phyloP scores from a whole-genome alignment of 169 alveolate genomes.

The Perkinsus olseni region DNA sequence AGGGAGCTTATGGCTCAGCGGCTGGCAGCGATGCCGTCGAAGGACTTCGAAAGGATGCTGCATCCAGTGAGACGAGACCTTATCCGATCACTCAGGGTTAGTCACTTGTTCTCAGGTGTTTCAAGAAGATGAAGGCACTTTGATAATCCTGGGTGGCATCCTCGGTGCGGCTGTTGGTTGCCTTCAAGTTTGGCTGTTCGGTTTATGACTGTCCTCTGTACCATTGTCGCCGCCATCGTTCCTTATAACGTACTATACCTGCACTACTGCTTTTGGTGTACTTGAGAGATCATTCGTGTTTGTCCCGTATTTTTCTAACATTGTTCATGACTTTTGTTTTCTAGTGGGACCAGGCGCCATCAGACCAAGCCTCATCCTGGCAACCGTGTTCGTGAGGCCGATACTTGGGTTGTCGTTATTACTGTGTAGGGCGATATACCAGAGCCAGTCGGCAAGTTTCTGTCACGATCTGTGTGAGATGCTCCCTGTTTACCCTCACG shows the following conservation, averaged over 20 bases:
- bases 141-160: background rate
- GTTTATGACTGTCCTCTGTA: background rate
- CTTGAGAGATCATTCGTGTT: background rate
- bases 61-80: background rate
- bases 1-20: background rate
- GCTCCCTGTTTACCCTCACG: no score
- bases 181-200: background rate
- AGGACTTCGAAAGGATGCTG: conserved; percentile 12
- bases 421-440: no score
- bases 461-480: no score
- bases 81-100: background rate
- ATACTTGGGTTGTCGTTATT: no score
- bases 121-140: conserved; percentile 8
- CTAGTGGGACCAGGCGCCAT: no score
- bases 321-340: background rate
- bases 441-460: no score
- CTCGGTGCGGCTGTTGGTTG: conserved; percentile 10
- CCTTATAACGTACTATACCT: background rate
- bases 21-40: background rate
- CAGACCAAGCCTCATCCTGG: no score
- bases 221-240: background rate
- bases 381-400: no score
- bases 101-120: background rate
- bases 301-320: background rate
- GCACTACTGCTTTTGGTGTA: background rate